Evolutionary conservation across 2,329 filamentous ascomycete genomes (phyloP), one percentile per base, ranked within the genome.

Genomic region (Biscogniauxia marginata): DNA sequence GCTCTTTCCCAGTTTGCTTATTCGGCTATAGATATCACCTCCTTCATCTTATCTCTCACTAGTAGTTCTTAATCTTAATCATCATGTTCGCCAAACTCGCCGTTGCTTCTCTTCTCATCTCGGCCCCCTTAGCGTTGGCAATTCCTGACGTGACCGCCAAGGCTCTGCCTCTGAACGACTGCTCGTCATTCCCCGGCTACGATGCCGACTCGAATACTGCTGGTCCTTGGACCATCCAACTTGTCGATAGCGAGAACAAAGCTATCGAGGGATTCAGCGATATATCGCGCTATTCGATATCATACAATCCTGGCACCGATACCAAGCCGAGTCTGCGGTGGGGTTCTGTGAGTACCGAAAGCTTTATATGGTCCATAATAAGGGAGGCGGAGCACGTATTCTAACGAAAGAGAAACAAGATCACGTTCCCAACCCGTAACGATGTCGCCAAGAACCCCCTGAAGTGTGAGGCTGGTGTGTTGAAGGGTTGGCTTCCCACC

Each of bases 211-310:
- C 49, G 45, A 58, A 60, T 50, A 62, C 59, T 20, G 61, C 61
- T 9, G 61, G 61, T 1, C 61, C 61, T 4, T 63, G 61, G 61
- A 55, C 53, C 16, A 53, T 63, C 46, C 51, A 61, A 25, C 2
- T 63, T 43, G 56, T 58, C 43, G 45, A 61, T 25, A 60, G 57
- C 50, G 57, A 63, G 52, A 63, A 63, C 19, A 18, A 25, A 11
- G 61, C 57, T 16, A 63, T 63, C 44, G 61, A 63, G 30, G 59
- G 61, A 2, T 63, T 63, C 44, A 55, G 59, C 46, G 61, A 63
- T 50, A 63, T 57, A 1, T 62, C 57, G 13, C 39, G 45, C 6
- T 63, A 63, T 50, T 58, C 61, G 3, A 50, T 63, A 25, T 39
- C 30, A 1, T 39, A 39, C 30, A 39, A 39, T 16, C 57, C 59